A percentile compares a stretch with the other conserved stretches of the same genome.
Evolutionary conservation across 148 eudicot species (phyloP).

Genomic region (Rhododendron ferrugineum): DNA sequence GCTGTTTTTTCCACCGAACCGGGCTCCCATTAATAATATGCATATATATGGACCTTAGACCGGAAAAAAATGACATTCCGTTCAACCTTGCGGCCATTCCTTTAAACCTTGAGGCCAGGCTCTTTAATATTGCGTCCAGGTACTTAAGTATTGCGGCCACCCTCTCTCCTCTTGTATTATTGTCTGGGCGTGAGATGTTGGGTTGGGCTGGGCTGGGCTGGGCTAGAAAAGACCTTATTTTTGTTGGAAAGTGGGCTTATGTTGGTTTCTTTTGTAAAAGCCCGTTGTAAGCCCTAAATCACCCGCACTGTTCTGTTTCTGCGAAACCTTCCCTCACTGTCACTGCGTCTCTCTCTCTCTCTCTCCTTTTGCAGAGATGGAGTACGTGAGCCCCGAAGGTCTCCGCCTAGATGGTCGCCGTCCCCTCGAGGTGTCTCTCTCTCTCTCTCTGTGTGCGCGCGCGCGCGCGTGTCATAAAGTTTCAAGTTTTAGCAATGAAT

Average conservation of each 20-base stretch:
- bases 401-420: slow-evolving; percentile 87
- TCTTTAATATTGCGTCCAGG: no score
- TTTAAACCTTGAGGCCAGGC: no score
- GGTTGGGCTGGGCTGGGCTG: neutral
- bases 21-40: no score
- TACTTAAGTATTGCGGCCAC: no score
- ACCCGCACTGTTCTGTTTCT: neutral
- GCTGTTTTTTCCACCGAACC: no score
- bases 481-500: neutral
- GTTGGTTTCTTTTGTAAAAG: neutral
- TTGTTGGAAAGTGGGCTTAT: neutral
- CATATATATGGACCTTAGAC: no score
- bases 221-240: neutral
- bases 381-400: slow-evolving; percentile 87
- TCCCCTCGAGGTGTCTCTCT: slow-evolving; percentile 63
- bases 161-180: no score
- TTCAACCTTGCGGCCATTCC: no score
- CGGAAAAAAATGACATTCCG: no score
- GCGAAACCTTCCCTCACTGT: neutral
- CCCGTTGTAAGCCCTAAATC: slow-evolving; percentile 3
- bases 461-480: no score
- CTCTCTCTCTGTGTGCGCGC: no score
- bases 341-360: slow-evolving; percentile 9
- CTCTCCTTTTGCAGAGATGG: slow-evolving; percentile 39
- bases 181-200: no score